Evolutionary conservation across 352 stramenopile species (phyloP), one percentile per base, ranked within the genome.

Genomic region (Globisporangium cylindrosporum): DNA sequence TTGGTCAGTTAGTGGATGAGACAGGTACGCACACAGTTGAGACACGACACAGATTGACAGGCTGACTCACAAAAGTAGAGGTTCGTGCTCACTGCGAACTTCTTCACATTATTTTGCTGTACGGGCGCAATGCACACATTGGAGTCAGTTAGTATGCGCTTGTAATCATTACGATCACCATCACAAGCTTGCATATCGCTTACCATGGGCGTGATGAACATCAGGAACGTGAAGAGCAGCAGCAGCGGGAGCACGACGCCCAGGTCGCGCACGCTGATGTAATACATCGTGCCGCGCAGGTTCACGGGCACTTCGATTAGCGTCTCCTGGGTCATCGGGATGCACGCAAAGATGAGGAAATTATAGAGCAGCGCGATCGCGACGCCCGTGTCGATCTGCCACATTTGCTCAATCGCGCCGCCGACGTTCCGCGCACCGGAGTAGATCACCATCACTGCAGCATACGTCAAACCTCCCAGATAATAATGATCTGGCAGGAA

Each of bases 311-410:
- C 67, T 1, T 72, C 66, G 38, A 87, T 75, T 8, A 91, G 64
- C 15, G 82, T 64, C 9, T 67, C 54, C 66, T 91, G 79, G 14
- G 73, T 81, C 36, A 92, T 81, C 12, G 72, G 74, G 27, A 91
- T 76, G 67, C 72, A 70, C 1, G 72, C 74, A 43, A 91, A 94
- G 12, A 94, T 66, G 3, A 78, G 51, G 55, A 92, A 84, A 54
- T 92, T 94, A 78, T 84, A 94, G 9, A 91, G 62, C n/a, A 94
- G 62, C 55, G 86, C 84, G 51, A 92, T 80, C 1, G 74, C 79
- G 2, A 94, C 81, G 14, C 86, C 86, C 4, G 87, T 53, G 41
- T 88, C 79, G 63, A 90, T 88, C 76, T 94, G 86, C 78, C 78
- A 94, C 54, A 92, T 77, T 18, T 91, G 77, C 63, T 81, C 62